These are phyloP conservation scores for Ochetophila trinervis DNA, from an alignment of 306 rosid genomes.

Conservation along the genomic window DNA sequence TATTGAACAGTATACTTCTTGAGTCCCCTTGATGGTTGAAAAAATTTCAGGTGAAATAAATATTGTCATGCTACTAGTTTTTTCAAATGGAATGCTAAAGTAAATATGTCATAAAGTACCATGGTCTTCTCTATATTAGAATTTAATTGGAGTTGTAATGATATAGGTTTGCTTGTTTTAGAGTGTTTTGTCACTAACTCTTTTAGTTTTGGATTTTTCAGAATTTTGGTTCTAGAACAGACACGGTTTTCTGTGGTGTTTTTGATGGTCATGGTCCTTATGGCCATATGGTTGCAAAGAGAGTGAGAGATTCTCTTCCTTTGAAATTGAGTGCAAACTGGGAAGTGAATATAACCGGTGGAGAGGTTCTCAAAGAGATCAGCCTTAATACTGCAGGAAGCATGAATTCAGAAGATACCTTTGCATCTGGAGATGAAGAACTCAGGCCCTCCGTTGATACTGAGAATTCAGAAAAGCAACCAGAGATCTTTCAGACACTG, in stretches of 20 bases:
- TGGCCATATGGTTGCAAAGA: slow-evolving; percentile 98
- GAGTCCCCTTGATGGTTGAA: not conserved
- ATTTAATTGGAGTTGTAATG: not conserved
- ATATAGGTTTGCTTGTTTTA: not conserved
- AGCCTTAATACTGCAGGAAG: slow-evolving; percentile 57
- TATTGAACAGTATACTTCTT: no score
- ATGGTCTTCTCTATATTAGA: not conserved
- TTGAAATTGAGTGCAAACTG: slow-evolving; percentile 80
- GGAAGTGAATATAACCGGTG: slow-evolving; percentile 59
- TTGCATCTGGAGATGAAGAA: slow-evolving; percentile 69
- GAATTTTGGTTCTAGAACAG: slow-evolving; percentile 84
- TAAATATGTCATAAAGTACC: no score
- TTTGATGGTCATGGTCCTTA: slow-evolving; percentile 97
- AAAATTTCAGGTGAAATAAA: no score
- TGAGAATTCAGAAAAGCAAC: slow-evolving; percentile 64
- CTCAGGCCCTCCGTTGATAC: slow-evolving; percentile 48
- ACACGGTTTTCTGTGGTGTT: slow-evolving; percentile 91
- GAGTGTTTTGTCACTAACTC: slow-evolving; percentile 13
- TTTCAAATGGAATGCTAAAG: no score
- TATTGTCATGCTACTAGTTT: no score
- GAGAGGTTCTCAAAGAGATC: slow-evolving; percentile 68
- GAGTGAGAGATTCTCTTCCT: slow-evolving; percentile 98
- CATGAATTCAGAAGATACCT: slow-evolving; percentile 63
- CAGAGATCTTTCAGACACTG: slow-evolving; percentile 69
- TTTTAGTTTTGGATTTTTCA: slow-evolving; percentile 30